Conservation (phyloP, 768 basidiomycete species). For the Phanerochaete sordida region DNA sequence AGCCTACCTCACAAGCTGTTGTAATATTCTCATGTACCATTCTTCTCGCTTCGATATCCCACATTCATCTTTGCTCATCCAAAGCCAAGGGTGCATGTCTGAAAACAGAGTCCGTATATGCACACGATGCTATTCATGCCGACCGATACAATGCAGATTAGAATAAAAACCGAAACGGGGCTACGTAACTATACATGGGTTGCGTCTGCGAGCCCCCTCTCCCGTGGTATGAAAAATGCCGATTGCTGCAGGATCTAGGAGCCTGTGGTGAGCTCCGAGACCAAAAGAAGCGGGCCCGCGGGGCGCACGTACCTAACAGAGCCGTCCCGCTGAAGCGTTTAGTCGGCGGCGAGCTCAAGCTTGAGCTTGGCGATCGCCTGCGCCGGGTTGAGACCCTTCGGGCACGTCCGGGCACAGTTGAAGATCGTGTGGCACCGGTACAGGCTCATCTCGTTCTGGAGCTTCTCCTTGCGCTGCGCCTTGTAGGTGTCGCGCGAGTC, state of each 20-base stretch:
- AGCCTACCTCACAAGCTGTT: conserved; percentile 3
- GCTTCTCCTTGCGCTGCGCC: conserved; percentile 79
- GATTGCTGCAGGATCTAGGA: not conserved
- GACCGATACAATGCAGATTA: conserved; percentile 3
- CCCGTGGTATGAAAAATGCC: not conserved
- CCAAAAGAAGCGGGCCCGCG: not conserved
- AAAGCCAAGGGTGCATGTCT: not conserved
- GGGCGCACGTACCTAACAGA: not conserved
- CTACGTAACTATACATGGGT: not conserved
- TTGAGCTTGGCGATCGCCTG: conserved; percentile 93
- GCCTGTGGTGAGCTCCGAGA: not conserved
- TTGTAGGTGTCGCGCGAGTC: conserved; percentile 86
- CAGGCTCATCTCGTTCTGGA: conserved; percentile 94
- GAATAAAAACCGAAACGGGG: not conserved
- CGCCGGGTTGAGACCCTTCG: conserved; percentile 94
- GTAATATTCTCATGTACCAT: conserved; percentile 1
- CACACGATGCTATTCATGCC: not conserved
- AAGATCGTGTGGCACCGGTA: conserved; percentile 99
- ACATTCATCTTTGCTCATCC: not conserved
- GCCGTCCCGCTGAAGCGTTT: conserved; percentile 18
- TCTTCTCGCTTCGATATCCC: not conserved
- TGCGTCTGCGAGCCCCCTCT: not conserved
- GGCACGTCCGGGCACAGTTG: conserved; percentile 97
- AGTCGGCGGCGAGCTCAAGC: conserved; percentile 79
- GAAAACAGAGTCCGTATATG: not conserved